Conservation (phyloP, 306 rosid genomes). For the Fagus sylvatica region DNA sequence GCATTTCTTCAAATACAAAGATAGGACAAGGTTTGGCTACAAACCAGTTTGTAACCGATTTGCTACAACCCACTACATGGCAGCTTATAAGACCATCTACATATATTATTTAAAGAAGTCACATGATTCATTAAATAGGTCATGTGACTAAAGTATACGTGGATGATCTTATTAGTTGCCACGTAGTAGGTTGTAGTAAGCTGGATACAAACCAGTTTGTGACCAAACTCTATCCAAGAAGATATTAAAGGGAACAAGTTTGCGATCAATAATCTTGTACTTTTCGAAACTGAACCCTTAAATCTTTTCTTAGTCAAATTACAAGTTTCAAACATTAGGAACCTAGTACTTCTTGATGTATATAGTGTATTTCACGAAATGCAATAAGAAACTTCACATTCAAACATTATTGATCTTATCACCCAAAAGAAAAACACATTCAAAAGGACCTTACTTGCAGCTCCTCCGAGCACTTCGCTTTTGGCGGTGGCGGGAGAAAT, state of each 20-base stretch:
- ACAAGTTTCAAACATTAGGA: neutral
- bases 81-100: too few species aligned
- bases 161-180: too few species aligned
- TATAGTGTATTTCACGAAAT: neutral
- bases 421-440: neutral
- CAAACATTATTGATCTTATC: neutral
- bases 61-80: too few species aligned
- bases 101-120: too few species aligned
- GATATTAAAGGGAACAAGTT: neutral
- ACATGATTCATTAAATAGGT: too few species aligned
- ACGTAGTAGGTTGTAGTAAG: too few species aligned
- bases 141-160: too few species aligned
- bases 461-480: slow-evolving; percentile 77
- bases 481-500: slow-evolving; percentile 79
- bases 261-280: neutral
- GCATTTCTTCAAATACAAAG: neutral
- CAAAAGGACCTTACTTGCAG: slow-evolving; percentile 64
- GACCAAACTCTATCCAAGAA: neutral
- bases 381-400: neutral
- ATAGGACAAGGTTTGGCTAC: too few species aligned
- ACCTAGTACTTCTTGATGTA: too few species aligned
- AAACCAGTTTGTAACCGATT: too few species aligned
- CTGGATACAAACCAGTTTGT: too few species aligned
- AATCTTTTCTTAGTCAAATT: neutral
- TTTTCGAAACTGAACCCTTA: neutral